A percentile compares a stretch with the other conserved stretches of the same genome.
Evolutionary conservation across 78 protist species (phyloP).

Genomic region (Anaeramoeba flamelloides): DNA sequence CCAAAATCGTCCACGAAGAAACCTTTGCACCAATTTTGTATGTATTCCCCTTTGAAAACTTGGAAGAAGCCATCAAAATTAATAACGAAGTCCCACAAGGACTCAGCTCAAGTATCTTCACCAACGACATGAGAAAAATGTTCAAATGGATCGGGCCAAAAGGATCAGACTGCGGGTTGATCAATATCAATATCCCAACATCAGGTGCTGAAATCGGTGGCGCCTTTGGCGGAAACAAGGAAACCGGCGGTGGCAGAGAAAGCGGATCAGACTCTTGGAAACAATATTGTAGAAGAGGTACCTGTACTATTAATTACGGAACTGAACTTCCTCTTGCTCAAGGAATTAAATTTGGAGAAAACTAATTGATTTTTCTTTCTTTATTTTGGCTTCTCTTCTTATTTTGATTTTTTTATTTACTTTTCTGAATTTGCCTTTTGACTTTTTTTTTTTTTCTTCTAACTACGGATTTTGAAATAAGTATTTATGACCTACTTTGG

Average conservation of each 20-base stretch:
- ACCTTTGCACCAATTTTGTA: slow-evolving; percentile 54
- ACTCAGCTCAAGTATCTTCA: slow-evolving; percentile 47
- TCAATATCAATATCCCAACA: slow-evolving; percentile 66
- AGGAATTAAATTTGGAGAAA: slow-evolving; percentile 62
- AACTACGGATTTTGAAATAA: too few species aligned
- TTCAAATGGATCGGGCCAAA: slow-evolving; percentile 60
- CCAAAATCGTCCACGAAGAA: slow-evolving; percentile 17
- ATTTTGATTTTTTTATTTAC: too few species aligned
- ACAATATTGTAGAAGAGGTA: slow-evolving; percentile 45
- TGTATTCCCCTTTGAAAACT: slow-evolving; percentile 32
- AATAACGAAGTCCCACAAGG: slow-evolving; percentile 73
- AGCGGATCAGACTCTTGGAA: slow-evolving; percentile 70
- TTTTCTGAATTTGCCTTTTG: too few species aligned
- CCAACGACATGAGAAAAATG: slow-evolving; percentile 28
- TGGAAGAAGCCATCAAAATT: slow-evolving; percentile 58
- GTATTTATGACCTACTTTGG: too few species aligned
- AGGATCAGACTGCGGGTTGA: slow-evolving; percentile 75
- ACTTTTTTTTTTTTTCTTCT: too few species aligned
- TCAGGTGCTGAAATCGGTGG: slow-evolving; percentile 82
- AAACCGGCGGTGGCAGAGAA: slow-evolving; percentile 72
- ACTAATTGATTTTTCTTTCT: too few species aligned
- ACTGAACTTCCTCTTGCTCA: slow-evolving; percentile 51
- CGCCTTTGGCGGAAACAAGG: slow-evolving; percentile 81
- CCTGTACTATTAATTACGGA: slow-evolving; percentile 53
- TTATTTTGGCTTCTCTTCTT: too few species aligned